Evolutionary conservation across 164 flowering plant genomes (phyloP).

Genomic region (Annona squamosa): DNA sequence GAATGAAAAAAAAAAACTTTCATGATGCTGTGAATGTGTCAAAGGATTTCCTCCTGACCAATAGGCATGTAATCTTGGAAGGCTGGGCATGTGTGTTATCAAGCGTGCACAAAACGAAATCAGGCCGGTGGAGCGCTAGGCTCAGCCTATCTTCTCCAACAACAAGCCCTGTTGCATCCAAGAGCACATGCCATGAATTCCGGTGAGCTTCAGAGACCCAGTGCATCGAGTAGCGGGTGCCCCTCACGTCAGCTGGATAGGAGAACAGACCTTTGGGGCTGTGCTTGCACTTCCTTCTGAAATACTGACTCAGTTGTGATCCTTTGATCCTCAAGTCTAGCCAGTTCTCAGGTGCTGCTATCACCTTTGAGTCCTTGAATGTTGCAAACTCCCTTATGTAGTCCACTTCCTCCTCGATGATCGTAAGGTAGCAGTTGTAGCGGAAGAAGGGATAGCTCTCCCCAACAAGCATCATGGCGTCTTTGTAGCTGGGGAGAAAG

Average conservation of each 20-base stretch:
- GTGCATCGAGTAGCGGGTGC: constrained; percentile 60
- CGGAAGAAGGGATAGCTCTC: constrained; percentile 72
- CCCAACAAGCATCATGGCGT: constrained; percentile 71
- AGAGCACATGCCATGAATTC: constrained; percentile 68
- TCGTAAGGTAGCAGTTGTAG: constrained; percentile 23
- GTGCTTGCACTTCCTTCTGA: constrained; percentile 60
- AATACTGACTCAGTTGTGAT: constrained; percentile 52
- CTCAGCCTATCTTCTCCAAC: constrained; percentile 48
- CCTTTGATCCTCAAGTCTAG: constrained; percentile 33
- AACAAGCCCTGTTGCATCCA: constrained; percentile 53
- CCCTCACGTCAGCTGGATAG: constrained; percentile 55
- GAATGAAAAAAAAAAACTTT: not conserved
- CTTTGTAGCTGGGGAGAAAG: constrained; percentile 45
- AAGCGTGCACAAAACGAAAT: constrained; percentile 59
- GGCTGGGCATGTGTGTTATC: constrained; percentile 54
- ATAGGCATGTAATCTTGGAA: constrained; percentile 55
- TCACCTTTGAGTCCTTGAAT: constrained; percentile 54
- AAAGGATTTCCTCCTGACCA: constrained; percentile 62
- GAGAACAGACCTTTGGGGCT: constrained; percentile 64
- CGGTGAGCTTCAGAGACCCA: constrained; percentile 82
- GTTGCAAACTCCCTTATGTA: constrained; percentile 42
- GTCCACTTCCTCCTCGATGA: constrained; percentile 36
- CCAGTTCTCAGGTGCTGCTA: constrained; percentile 62
- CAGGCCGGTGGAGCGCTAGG: constrained; percentile 64
- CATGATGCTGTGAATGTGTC: constrained; percentile 25